A percentile compares a stretch with the other conserved stretches of the same genome.
Conservation (phyloP, 2,329 filamentous ascomycete species). For the Sclerotinia nivalis region DNA sequence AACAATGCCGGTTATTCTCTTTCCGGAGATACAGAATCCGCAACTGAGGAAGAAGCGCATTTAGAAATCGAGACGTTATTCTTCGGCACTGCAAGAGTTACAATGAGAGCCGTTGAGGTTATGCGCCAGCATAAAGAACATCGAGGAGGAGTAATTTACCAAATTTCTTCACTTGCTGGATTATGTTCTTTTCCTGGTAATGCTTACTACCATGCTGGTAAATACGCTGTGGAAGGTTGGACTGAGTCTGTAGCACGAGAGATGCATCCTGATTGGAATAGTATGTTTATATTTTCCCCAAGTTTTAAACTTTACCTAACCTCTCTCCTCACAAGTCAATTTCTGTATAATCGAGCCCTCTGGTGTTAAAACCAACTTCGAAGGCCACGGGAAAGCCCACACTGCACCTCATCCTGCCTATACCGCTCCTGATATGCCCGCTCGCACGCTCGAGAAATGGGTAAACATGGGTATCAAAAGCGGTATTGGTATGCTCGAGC, state of each 20-base stretch:
- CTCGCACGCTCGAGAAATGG: slow-evolving; percentile 36
- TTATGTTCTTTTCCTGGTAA: slow-evolving; percentile 44
- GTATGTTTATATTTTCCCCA: slow-evolving; percentile 16
- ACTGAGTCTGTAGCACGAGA: slow-evolving; percentile 44
- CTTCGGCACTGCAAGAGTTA: slow-evolving; percentile 46
- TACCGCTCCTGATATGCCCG: slow-evolving; percentile 39
- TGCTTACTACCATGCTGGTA: slow-evolving; percentile 45
- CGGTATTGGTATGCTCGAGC: slow-evolving; percentile 31
- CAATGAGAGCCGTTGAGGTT: slow-evolving; percentile 43
- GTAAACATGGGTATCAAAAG: slow-evolving; percentile 30
- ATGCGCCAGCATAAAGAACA: slow-evolving; percentile 44
- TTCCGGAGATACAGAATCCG: slow-evolving; percentile 53
- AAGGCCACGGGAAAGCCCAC: slow-evolving; percentile 42
- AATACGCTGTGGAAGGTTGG: slow-evolving; percentile 47
- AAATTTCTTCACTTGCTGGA: slow-evolving; percentile 46
- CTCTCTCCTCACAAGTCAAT: slow-evolving; percentile 40
- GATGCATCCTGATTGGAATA: slow-evolving; percentile 44
- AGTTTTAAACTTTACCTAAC: neutral
- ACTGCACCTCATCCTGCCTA: slow-evolving; percentile 35
- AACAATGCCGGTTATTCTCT: slow-evolving; percentile 63
- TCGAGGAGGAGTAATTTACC: slow-evolving; percentile 44
- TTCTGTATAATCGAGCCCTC: slow-evolving; percentile 46
- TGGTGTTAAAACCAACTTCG: slow-evolving; percentile 46
- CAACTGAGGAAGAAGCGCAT: slow-evolving; percentile 41
- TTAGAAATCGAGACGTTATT: slow-evolving; percentile 48